These are phyloP conservation scores for Lobosporangium transversale DNA, from an alignment of 192 early-diverging fungal species.

Conservation along the genomic window DNA sequence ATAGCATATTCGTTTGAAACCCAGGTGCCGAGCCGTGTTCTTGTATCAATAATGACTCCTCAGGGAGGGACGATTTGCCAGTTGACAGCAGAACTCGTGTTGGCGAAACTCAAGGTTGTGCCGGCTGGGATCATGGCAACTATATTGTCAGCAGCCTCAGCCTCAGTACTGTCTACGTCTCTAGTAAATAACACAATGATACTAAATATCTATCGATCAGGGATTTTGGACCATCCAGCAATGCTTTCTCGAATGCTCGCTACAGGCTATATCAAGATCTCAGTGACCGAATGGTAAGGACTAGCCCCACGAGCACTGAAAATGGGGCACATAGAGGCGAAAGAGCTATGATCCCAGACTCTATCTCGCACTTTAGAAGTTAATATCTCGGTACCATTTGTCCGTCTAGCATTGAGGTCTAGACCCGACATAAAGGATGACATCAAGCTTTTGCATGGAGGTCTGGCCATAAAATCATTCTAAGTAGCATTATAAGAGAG, in stretches of 20 bases:
- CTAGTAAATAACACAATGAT: background rate
- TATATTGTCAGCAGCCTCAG: background rate
- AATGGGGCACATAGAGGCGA: background rate
- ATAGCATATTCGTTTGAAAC: slow-evolving; percentile 19
- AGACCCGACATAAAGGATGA: slow-evolving; percentile 1
- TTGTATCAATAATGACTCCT: slow-evolving; percentile 15
- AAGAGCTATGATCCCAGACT: slow-evolving; percentile 2
- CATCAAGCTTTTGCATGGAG: background rate
- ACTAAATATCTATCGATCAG: slow-evolving; percentile 12
- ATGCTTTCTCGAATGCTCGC: background rate
- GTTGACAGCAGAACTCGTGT: slow-evolving; percentile 3
- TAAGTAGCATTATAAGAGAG: slow-evolving; percentile 14
- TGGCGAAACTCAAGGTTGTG: background rate
- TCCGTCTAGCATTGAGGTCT: slow-evolving; percentile 7
- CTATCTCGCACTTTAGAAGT: slow-evolving; percentile 4
- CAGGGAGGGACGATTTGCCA: slow-evolving; percentile 17
- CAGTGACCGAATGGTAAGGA: too few species aligned
- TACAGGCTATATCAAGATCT: too few species aligned
- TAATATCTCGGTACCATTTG: slow-evolving; percentile 5
- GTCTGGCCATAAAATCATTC: background rate
- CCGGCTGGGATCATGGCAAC: background rate
- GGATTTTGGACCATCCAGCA: background rate
- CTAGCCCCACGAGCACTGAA: too few species aligned
- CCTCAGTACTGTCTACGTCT: background rate
- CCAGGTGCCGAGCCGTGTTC: slow-evolving; percentile 13